Evolutionary conservation across 345 rosid genomes (phyloP).

Genomic region (Lepidium didymum): DNA sequence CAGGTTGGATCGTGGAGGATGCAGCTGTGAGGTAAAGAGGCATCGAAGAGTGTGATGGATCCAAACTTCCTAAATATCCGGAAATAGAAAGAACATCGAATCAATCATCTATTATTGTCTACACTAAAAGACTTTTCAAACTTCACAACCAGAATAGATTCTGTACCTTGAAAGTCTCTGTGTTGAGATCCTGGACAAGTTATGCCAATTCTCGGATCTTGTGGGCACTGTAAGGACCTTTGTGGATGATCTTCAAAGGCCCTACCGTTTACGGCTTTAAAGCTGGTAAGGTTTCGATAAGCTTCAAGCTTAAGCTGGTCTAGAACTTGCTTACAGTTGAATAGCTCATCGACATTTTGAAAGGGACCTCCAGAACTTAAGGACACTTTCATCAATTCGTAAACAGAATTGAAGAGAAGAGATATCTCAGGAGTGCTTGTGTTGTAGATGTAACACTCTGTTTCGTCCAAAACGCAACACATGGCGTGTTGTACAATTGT

Average conservation of each 20-base stretch:
- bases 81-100: neutral
- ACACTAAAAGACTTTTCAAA: neutral
- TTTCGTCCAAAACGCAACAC: constrained; percentile 46
- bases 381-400: constrained; percentile 35
- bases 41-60: constrained; percentile 4
- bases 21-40: neutral
- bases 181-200: constrained; percentile 5
- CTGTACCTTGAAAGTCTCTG: constrained; percentile 12
- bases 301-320: constrained; percentile 45
- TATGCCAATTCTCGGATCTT: constrained; percentile 8
- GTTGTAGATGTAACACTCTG: constrained; percentile 34
- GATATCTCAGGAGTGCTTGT: constrained; percentile 18
- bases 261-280: constrained; percentile 17
- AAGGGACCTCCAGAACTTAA: constrained; percentile 26
- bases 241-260: constrained; percentile 22
- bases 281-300: constrained; percentile 24
- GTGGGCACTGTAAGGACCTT: constrained; percentile 29
- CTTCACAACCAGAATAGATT: neutral
- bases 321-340: constrained; percentile 28
- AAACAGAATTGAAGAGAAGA: constrained; percentile 44
- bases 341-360: constrained; percentile 28
- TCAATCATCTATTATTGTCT: neutral
- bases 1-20: constrained; percentile 21
- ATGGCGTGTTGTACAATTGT: constrained; percentile 54
- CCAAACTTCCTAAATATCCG: neutral